Evolutionary conservation across 176 grass and related monocot genomes (phyloP), one percentile per base, ranked within the genome.

Genomic region (Chrysopogon serrulatus): DNA sequence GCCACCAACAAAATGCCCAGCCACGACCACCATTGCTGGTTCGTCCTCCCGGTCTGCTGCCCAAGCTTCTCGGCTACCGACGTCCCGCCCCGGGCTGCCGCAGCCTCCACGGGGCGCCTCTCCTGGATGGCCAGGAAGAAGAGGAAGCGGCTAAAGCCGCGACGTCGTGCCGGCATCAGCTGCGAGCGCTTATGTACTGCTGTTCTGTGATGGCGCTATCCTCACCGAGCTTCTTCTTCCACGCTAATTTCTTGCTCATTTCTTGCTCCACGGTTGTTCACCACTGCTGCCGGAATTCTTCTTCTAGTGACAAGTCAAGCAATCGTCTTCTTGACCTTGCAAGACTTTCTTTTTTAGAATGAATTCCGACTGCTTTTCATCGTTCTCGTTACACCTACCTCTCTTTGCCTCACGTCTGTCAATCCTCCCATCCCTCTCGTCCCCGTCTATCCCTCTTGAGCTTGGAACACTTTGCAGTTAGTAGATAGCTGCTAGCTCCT

Each of bases 361-460:
- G 0, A 10, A 51, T 5, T 2, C 11, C 62, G 48, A 9, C 3
- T 0, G 0, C 0, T 0, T 0, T 0, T 2, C 0, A 0, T 0
- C 8, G n/a, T n/a, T n/a, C n/a, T n/a, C n/a, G n/a, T 35, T 3
- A 0, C 4, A 0, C 2, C 0, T 23, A 0, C 0, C 33, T 45
- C 6, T 3, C 0, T 0, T 0, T 0, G 3, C 2, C 40, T 83
- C 41, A 0, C 40, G 1, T 26, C 73, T 88, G 51, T 32, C 73
- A 42, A 40, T 71, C 32, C 73, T 78, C n/a, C 24, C 65, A 82
- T 32, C 31, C 1, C 0, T 17, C 26, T 0, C 0, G 0, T 53
- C 40, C 8, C 24, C 17, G 73, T 88, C 86, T 88, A 88, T 88
- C 86, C 86, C 86, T 88, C 86, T 88, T 88, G 86, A 88, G 86